Conservation (phyloP, 2,329 filamentous ascomycete species). For the Xylariales sp. region DNA sequence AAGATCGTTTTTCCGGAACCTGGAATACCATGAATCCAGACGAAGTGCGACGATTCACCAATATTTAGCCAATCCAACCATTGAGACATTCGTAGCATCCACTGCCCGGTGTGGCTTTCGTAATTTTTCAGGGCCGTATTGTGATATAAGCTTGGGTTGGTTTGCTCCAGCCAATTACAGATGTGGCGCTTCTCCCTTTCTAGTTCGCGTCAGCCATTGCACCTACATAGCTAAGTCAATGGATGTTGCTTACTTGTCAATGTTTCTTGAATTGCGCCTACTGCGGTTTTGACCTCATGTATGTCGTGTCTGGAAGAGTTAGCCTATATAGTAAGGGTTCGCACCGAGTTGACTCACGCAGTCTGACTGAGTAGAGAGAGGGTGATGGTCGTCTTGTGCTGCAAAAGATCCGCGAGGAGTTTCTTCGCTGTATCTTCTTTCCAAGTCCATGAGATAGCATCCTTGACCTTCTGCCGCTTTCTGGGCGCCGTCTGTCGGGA, state of each 20-base stretch:
- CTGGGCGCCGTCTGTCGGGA: not conserved
- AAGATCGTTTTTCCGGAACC: conserved; percentile 25
- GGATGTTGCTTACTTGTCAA: not conserved
- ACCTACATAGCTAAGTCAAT: too few relatives aligned
- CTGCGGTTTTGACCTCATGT: not conserved
- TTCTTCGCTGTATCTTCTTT: not conserved
- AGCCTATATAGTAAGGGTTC: not conserved
- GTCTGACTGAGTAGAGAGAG: not conserved
- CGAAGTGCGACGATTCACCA: not conserved
- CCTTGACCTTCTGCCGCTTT: not conserved
- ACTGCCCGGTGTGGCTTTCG: not conserved
- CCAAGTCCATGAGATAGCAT: not conserved
- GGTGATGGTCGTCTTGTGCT: not conserved
- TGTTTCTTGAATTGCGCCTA: not conserved
- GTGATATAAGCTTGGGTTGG: not conserved
- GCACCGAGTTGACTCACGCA: not conserved
- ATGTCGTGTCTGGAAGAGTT: not conserved
- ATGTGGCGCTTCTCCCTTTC: not conserved
- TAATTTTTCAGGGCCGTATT: not conserved
- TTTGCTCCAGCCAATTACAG: not conserved
- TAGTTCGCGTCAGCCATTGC: too few relatives aligned
- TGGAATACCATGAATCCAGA: conserved; percentile 18
- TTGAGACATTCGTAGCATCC: not conserved
- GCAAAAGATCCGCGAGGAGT: not conserved
- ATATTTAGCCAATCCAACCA: not conserved